These are phyloP conservation scores for Xylaria longipes DNA, from an alignment of 495 filamentous ascomycete genomes.

Conservation along the genomic window DNA sequence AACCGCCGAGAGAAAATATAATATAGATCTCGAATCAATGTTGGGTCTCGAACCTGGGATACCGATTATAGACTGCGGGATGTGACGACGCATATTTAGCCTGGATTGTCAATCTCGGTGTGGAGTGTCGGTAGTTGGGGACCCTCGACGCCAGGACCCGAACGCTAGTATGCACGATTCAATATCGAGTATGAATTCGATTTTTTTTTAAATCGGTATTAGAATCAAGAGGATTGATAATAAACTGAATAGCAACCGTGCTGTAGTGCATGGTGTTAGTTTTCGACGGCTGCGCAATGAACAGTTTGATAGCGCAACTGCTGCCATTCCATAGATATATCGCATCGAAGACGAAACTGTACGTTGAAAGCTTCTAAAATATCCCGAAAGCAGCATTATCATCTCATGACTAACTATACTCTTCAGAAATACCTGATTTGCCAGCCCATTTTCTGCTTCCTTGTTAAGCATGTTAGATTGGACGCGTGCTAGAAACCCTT, in stretches of 20 bases:
- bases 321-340: not conserved
- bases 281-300: not conserved
- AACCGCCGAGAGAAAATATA: not conserved
- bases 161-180: not conserved
- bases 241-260: not conserved
- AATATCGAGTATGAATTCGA: not conserved
- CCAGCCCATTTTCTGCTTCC: not conserved
- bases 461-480: not conserved
- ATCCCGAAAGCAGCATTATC: not conserved
- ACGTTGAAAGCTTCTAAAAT: not conserved
- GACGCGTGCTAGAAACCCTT: too few species aligned
- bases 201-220: not conserved
- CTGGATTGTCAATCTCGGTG: conserved; percentile 11
- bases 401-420: not conserved
- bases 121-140: conserved; percentile 15
- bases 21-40: not conserved
- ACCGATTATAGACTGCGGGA: not conserved
- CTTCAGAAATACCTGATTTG: not conserved
- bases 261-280: not conserved
- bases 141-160: conserved; percentile 9
- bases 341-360: not conserved
- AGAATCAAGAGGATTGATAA: not conserved
- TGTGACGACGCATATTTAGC: conserved; percentile 12
- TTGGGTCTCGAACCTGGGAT: not conserved
- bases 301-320: not conserved